Base-by-base conservation (phyloP, 2,329 filamentous ascomycete genomes). In the Trichoderma citrinoviride region DNA sequence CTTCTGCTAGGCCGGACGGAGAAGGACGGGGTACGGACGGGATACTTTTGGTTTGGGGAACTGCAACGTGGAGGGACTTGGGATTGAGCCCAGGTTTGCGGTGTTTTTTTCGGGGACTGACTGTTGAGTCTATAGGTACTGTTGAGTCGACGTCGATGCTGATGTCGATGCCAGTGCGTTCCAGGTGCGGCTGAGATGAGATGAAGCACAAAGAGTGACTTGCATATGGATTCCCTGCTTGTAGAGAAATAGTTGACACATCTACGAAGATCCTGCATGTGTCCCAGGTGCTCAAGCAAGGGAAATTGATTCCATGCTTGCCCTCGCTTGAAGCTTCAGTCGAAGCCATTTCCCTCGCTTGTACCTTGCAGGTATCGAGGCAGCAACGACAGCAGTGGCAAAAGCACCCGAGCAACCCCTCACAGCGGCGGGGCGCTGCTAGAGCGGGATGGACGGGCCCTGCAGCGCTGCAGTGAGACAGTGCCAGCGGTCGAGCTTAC, bases 1-100 rank as follows among this genome's bases (percentile, higher is more conserved):
- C 37, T 52, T 15, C 21, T 58, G 53, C 64, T 66, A 66, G 50
- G 43, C 64, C 64, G 37, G 58, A 66, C 53, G n/a, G 33, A 66
- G 64, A 63, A 66, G 64, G 64, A 46, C 58, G n/a, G 27, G 57
- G 56, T 62, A 61, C 64, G 7, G 40, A 27, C 14, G 19, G 29
- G 25, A 23, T 62, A 56, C 23, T 43, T 49, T 23, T 29, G 33
- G 46, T 41, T 41, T 55, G 15, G 52, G 15, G 52, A 55, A 14
- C 41, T 10, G 27, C 1, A 4, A 37, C 33, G 33, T 37, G 33
- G 33, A 37, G 33, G 33, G 33, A 37, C 33, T 37, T 37, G 33
- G 3, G 33, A 1, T 37, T 37, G 33, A 37, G n/a, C n/a, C n/a
- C n/a, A n/a, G 10, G 10, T 37, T 37, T 49, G 43, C 27, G 56